Conservation (phyloP, 2,329 filamentous ascomycete genomes). For the Alternaria triticimaculans region DNA sequence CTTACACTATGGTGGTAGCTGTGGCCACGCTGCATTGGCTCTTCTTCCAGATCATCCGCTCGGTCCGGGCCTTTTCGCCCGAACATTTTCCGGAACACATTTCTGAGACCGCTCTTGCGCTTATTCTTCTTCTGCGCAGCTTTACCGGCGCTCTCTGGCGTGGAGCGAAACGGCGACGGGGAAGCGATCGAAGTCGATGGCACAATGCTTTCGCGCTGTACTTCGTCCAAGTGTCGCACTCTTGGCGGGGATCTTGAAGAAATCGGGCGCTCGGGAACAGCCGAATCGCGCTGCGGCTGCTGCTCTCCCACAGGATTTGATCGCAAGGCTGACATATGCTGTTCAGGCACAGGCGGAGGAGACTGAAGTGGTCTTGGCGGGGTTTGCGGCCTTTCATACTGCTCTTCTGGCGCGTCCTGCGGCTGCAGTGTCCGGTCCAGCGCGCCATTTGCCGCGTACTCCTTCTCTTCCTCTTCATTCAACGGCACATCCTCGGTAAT, state of each 20-base stretch:
- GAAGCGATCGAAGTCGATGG: slow-evolving; percentile 31
- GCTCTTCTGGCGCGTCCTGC: slow-evolving; percentile 22
- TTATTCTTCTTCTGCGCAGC: slow-evolving; percentile 38
- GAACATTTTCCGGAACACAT: slow-evolving; percentile 50
- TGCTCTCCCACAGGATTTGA: slow-evolving; percentile 18
- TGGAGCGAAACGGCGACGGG: slow-evolving; percentile 39
- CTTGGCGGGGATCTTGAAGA: slow-evolving; percentile 26
- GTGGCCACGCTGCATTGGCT: slow-evolving; percentile 32
- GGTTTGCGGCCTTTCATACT: slow-evolving; percentile 17
- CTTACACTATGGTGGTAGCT: slow-evolving; percentile 47
- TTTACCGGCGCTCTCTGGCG: slow-evolving; percentile 37
- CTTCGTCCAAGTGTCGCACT: slow-evolving; percentile 32
- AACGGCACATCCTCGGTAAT: slow-evolving; percentile 46
- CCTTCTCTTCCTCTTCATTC: slow-evolving; percentile 44
- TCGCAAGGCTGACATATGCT: slow-evolving; percentile 13
- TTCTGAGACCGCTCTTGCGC: slow-evolving; percentile 45
- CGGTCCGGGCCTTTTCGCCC: slow-evolving; percentile 41
- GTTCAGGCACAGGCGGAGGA: slow-evolving; percentile 18
- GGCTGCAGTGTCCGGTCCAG: slow-evolving; percentile 17
- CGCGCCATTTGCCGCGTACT: slow-evolving; percentile 35
- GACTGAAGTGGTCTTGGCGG: slow-evolving; percentile 21
- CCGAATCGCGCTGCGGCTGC: slow-evolving; percentile 14
- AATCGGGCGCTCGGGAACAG: slow-evolving; percentile 4
- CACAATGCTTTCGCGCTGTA: slow-evolving; percentile 33
- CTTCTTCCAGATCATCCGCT: slow-evolving; percentile 28